phyloP scores from a whole-genome alignment of 2,329 filamentous ascomycete genomes.

The Alternaria sp. region DNA sequence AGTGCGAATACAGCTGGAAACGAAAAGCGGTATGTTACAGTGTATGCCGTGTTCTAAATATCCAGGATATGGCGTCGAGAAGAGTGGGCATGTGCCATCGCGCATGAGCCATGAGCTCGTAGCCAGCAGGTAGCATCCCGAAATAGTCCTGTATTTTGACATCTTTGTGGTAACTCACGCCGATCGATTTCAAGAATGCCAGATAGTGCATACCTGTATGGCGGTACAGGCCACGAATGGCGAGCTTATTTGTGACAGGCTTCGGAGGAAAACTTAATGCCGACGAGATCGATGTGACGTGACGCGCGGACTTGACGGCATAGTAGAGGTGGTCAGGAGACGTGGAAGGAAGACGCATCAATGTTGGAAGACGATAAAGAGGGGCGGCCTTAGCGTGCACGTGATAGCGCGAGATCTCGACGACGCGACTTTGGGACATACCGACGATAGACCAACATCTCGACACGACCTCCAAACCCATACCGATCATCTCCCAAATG shows the following conservation, averaged over 20 bases:
- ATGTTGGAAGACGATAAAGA: not conserved
- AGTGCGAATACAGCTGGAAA: not conserved
- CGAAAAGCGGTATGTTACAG: not conserved
- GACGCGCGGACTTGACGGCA: not conserved
- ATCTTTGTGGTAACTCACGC: not conserved
- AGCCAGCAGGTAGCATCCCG: not conserved
- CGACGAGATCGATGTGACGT: not conserved
- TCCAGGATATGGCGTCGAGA: not conserved
- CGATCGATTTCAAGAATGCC: not conserved
- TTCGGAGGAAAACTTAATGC: not conserved
- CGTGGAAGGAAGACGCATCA: not conserved
- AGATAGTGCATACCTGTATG: not conserved
- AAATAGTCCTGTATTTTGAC: not conserved
- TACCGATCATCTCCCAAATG: slow-evolving; percentile 9
- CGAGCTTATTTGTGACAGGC: not conserved
- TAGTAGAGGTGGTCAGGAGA: not conserved
- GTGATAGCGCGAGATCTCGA: slow-evolving; percentile 13
- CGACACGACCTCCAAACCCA: not conserved
- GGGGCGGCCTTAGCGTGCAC: slow-evolving; percentile 6
- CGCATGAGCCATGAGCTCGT: not conserved
- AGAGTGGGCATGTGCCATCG: not conserved
- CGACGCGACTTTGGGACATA: slow-evolving; percentile 7
- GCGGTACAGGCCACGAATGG: not conserved
- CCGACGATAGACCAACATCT: not conserved
- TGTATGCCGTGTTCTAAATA: not conserved